Conservation (phyloP, 768 basidiomycete genomes). For the Termitomyces sp. region DNA sequence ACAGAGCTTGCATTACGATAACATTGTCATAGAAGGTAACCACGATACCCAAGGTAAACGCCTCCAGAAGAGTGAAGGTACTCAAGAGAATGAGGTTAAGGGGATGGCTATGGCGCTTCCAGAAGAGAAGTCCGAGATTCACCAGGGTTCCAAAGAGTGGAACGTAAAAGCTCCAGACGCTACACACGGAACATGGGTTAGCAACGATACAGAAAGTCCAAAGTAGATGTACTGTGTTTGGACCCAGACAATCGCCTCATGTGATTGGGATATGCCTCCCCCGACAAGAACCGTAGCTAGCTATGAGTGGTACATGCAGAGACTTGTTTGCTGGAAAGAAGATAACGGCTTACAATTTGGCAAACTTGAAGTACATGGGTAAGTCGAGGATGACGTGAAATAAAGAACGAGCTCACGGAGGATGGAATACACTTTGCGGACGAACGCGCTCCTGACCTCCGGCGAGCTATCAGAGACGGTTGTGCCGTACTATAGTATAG, state of each 20-base stretch:
- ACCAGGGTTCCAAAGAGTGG: constrained; percentile 74
- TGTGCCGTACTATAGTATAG: constrained; percentile 60
- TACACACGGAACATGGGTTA: constrained; percentile 19
- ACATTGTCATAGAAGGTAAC: constrained; percentile 67
- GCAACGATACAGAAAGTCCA: background rate
- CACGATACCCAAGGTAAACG: constrained; percentile 83
- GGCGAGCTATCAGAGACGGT: constrained; percentile 71
- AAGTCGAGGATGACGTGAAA: constrained; percentile 1
- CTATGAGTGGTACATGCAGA: constrained; percentile 20
- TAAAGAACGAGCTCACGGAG: constrained; percentile 57
- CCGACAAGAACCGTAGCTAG: constrained; percentile 77
- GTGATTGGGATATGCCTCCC: constrained; percentile 61
- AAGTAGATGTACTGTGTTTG: constrained; percentile 49
- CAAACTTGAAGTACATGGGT: constrained; percentile 38
- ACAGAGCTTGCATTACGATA: constrained; percentile 86
- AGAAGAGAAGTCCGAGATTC: constrained; percentile 77
- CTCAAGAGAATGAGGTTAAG: constrained; percentile 81
- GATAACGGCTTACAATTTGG: constrained; percentile 57
- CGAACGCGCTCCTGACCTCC: constrained; percentile 80
- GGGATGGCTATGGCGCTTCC: constrained; percentile 91
- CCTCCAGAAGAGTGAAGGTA: constrained; percentile 87
- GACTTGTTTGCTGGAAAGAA: background rate
- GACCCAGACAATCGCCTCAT: constrained; percentile 62
- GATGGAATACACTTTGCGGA: constrained; percentile 89
- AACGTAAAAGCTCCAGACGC: constrained; percentile 76